Base-by-base conservation (phyloP, 2,329 filamentous ascomycete genomes). In the Calonectria henricotiae region DNA sequence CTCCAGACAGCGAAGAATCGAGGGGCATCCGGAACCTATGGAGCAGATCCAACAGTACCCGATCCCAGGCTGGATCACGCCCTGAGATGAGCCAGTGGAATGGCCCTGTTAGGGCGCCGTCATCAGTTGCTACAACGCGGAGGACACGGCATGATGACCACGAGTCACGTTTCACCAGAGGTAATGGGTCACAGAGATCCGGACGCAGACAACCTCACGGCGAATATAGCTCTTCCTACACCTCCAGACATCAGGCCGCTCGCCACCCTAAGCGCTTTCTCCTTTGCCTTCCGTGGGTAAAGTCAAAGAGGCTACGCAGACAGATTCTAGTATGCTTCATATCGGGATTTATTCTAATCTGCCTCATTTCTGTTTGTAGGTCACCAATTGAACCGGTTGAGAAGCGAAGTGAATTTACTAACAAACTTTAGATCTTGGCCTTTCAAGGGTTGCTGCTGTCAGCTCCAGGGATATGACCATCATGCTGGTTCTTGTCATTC, bases 401-500 rank as follows among this genome's bases (percentile, higher is more conserved):
- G 13, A 12, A 32, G 13, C 35, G 17, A 62, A 23, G 43, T 23
- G 3, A 60, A 54, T 4, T 9, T 51, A 39, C 69, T 76, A 30
- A 74, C 37, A 6, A 11, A 12, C 4, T n/a, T n/a, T 61, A 96
- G 94, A 96, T 79, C 88, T 97, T 73, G 89, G 89, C 5, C 88
- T 97, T 51, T 89, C 91, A 23, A 85, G 95, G 51, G 91, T 92
- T 3, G 86, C 89, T 71, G 89, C 88, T 46, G 86, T 90, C 70
- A 85, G 89, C 62, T 89, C 89, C 47, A 89, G 89, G 79, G 92
- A 94, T 81, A 92, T 97, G 78, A 93, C 94, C 76, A 89, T 97
- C 69, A 86, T 97, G 64, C 87, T 97, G 70, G 91, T 97, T 67
- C 87, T 98, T 64, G 86, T 95, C 73, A 91, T 97, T 68, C 83